phyloP scores from a whole-genome alignment of 345 rosid species.

The Boechera retrofracta region DNA sequence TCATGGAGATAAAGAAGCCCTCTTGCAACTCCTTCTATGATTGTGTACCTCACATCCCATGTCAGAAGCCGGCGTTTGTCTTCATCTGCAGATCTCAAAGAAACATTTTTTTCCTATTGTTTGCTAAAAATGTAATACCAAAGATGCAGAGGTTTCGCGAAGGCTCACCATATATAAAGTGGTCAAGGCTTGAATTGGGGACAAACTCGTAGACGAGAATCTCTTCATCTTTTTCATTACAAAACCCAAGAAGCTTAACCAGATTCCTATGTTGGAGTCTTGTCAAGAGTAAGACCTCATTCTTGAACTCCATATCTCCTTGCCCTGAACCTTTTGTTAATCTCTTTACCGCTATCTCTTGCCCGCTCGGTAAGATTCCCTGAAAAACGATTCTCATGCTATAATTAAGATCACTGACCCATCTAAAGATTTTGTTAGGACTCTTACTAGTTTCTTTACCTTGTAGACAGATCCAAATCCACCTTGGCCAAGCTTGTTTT shows the following conservation, averaged over 20 bases:
- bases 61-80: conserved; percentile 25
- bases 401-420: neutral
- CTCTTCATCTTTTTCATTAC: conserved; percentile 46
- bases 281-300: conserved; percentile 53
- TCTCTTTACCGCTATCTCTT: conserved; percentile 57
- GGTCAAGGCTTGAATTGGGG: conserved; percentile 52
- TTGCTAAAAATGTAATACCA: neutral
- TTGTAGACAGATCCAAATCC: conserved; percentile 50
- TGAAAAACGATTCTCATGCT: conserved; percentile 25
- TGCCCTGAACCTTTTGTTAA: conserved; percentile 45
- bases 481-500: conserved; percentile 45
- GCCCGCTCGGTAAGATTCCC: conserved; percentile 49
- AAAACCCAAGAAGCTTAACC: conserved; percentile 59
- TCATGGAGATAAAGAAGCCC: conserved; percentile 44
- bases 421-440: neutral
- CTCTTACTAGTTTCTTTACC: conserved; percentile 29
- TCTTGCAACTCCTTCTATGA: conserved; percentile 41
- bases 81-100: conserved; percentile 23
- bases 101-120: neutral
- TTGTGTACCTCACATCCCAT: conserved; percentile 38
- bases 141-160: neutral
- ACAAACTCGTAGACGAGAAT: conserved; percentile 57
- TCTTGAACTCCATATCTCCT: conserved; percentile 58
- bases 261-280: conserved; percentile 61
- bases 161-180: conserved; percentile 46